Conservation (phyloP, 106 monocot species). For the Apostasia ramifera region DNA sequence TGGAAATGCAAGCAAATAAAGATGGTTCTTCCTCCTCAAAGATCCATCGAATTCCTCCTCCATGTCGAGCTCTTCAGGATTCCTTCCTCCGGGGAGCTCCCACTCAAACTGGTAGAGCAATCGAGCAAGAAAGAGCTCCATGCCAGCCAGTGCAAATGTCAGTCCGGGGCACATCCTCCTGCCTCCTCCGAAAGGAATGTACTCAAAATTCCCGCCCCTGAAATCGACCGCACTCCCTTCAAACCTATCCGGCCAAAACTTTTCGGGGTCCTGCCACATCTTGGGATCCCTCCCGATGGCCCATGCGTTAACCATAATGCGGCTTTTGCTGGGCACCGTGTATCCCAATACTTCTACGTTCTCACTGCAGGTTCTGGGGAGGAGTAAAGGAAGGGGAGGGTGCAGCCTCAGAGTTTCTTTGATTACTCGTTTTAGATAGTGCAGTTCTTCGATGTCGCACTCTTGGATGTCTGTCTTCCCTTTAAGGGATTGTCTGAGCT, state of each 20-base stretch:
- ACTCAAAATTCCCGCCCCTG: slow-evolving; percentile 16
- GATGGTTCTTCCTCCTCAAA: no score
- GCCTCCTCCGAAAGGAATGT: slow-evolving; percentile 42
- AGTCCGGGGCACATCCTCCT: slow-evolving; percentile 45
- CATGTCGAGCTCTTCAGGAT: slow-evolving; percentile 14
- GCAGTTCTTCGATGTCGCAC: slow-evolving; percentile 12
- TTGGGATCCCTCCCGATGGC: slow-evolving; percentile 18
- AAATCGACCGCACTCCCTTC: background rate
- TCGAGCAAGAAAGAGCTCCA: slow-evolving; percentile 15
- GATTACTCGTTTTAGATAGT: slow-evolving; percentile 19
- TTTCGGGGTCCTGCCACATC: slow-evolving; percentile 11
- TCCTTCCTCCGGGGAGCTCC: slow-evolving; percentile 26
- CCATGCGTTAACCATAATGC: slow-evolving; percentile 29
- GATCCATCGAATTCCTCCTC: slow-evolving; percentile 24
- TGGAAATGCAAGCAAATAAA: no score
- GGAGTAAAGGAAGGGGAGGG: slow-evolving; percentile 23
- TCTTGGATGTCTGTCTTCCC: slow-evolving; percentile 13
- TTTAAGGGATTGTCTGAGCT: slow-evolving; percentile 13
- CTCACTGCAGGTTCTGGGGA: slow-evolving; percentile 22
- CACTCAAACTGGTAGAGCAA: slow-evolving; percentile 51
- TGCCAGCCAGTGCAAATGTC: slow-evolving; percentile 23
- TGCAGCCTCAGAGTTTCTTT: slow-evolving; percentile 37
- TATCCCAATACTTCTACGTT: slow-evolving; percentile 10
- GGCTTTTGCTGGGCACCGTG: slow-evolving; percentile 12
- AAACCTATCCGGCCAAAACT: slow-evolving; percentile 10